Evolutionary conservation across 2,329 filamentous ascomycete genomes (phyloP).

Genomic region (Leptographium wingfieldii): DNA sequence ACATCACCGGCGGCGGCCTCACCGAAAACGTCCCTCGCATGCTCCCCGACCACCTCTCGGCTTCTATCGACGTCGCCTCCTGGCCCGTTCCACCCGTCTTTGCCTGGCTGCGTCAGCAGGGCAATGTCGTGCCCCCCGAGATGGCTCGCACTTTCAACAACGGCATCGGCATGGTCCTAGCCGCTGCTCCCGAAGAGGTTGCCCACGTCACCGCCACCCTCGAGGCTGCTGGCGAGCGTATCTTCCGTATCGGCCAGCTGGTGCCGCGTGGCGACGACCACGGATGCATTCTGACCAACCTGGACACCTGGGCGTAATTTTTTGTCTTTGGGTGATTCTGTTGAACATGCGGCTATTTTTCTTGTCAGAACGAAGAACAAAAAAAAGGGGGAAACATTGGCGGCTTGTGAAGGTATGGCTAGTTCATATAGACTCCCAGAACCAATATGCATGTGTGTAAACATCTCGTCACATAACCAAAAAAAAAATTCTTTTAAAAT

Average conservation of each 20-base stretch:
- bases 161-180: conserved; percentile 88
- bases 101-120: conserved; percentile 65
- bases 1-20: conserved; percentile 92
- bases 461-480: not conserved
- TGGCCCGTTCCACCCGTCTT: conserved; percentile 75
- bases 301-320: conserved; percentile 28
- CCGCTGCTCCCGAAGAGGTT: conserved; percentile 63
- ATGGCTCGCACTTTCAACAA: conserved; percentile 93
- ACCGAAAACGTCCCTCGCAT: conserved; percentile 91
- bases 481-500: not conserved
- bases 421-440: not conserved
- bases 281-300: conserved; percentile 50
- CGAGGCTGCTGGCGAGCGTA: conserved; percentile 58
- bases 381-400: not conserved
- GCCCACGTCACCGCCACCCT: conserved; percentile 48
- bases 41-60: conserved; percentile 66
- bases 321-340: not conserved
- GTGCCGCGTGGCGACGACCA: conserved; percentile 36
- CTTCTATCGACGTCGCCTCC: conserved; percentile 62
- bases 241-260: conserved; percentile 64
- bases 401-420: not conserved
- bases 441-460: not conserved
- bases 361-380: not conserved
- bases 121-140: conserved; percentile 62
- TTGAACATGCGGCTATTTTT: not conserved